Conservation (phyloP, 108 stramenopile genomes). For the Nitzschia putrida region DNA sequence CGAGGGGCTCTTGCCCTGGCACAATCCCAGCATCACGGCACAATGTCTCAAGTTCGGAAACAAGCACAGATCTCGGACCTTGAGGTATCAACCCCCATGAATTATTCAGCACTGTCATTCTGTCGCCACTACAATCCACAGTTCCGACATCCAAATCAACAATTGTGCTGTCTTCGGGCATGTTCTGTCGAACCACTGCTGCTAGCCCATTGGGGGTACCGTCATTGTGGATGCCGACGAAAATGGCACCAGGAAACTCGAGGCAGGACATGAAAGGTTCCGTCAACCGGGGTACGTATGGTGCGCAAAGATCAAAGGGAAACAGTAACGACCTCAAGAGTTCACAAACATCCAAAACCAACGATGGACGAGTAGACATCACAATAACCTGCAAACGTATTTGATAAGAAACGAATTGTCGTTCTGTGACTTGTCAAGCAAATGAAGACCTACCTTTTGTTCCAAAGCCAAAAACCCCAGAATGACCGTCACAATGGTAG, state of each 20-base stretch:
- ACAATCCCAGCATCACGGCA: constrained; percentile 79
- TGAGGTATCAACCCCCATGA: constrained; percentile 76
- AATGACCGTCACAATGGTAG: constrained; percentile 81
- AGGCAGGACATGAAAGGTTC: constrained; percentile 82
- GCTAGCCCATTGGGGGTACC: constrained; percentile 63
- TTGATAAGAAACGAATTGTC: not conserved
- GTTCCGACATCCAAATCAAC: constrained; percentile 80
- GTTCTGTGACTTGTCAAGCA: not conserved
- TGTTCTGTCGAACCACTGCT: constrained; percentile 50
- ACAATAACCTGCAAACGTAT: constrained; percentile 57
- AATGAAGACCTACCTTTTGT: constrained; percentile 57
- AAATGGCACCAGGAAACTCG: constrained; percentile 85
- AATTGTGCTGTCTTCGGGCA: constrained; percentile 84
- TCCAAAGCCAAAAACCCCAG: constrained; percentile 81
- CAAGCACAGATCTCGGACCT: constrained; percentile 62
- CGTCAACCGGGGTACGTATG: constrained; percentile 83
- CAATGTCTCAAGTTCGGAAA: constrained; percentile 78
- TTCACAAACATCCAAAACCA: constrained; percentile 83
- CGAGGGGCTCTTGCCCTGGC: constrained; percentile 83
- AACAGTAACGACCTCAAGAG: constrained; percentile 76
- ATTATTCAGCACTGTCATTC: constrained; percentile 55
- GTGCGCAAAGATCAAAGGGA: constrained; percentile 79
- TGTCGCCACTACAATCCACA: constrained; percentile 69
- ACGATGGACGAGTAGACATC: constrained; percentile 75
- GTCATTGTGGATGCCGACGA: constrained; percentile 88